Evolutionary conservation across 2,329 filamentous ascomycete genomes (phyloP), one percentile per base, ranked within the genome.

Genomic region (Cladophialophora exuberans): DNA sequence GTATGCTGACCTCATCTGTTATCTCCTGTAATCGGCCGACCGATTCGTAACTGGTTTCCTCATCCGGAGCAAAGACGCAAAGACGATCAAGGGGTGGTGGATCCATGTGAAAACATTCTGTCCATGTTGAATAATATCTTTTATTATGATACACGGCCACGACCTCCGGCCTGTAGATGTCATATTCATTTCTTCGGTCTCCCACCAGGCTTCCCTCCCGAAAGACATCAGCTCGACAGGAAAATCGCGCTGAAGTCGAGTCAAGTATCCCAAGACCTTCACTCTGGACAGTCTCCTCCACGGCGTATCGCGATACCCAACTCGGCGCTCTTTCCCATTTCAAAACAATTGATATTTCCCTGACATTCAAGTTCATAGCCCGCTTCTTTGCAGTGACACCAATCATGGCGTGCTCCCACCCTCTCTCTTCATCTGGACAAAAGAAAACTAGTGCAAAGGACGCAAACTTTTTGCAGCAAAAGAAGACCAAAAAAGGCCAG

Each of bases 111-210:
- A n/a, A 17, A 45, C 28, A 17, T 3, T 31, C 42, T 33, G 15
- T 42, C 31, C 48, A 52, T 53, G 31, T 30, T 49, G 28, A 56
- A 44, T 53, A 38, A 35, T 48, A 41, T 54, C 48, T 42, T n/a
- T 54, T 56, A 60, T 60, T 60, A 60, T 60, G 57, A 60, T 57
- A 60, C 53, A 57, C 53, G 53, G 57, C 53, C 50, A 50, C 38
- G 44, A 20, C n/a, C 45, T 46, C 30, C 50, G 49, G 49, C 54
- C 45, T 36, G 46, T 52, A 60, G 50, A 57, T 60, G 49, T 56
- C 46, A 50, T 57, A 43, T 54, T 49, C 28, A 47, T 51, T 35
- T 43, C 42, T 52, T 54, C 31, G 18, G 46, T 39, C 28, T 25
- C 35, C 48, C 26, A 30, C 33, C 33, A 35, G 33, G 15, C 15